Conservation (phyloP, 306 rosid genomes). For the Sophora flavescens region DNA sequence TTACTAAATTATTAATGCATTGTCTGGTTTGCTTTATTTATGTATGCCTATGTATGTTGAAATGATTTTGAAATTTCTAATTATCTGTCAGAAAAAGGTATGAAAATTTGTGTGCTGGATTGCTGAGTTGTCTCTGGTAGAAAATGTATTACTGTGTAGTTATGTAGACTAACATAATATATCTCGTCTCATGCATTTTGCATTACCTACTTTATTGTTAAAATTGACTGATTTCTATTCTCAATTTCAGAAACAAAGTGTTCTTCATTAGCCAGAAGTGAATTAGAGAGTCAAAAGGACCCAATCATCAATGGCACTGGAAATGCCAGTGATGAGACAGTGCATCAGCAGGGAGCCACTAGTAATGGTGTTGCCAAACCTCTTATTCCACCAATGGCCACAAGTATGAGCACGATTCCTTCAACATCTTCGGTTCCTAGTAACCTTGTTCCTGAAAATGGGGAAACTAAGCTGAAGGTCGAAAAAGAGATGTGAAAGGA, state of each 20-base stretch:
- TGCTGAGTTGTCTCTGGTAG: background rate
- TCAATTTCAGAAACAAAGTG: slow-evolving; percentile 78
- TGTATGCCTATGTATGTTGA: slow-evolving; percentile 10
- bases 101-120: background rate
- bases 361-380: slow-evolving; percentile 64
- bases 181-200: slow-evolving; percentile 18
- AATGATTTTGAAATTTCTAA: slow-evolving; percentile 39
- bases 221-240: slow-evolving; percentile 43
- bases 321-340: slow-evolving; percentile 54
- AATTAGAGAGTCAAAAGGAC: slow-evolving; percentile 65
- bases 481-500: slow-evolving; percentile 58
- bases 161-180: background rate
- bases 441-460: slow-evolving; percentile 65
- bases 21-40: background rate
- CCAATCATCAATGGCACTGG: slow-evolving; percentile 56
- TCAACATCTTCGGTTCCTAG: slow-evolving; percentile 48
- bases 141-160: slow-evolving; percentile 17
- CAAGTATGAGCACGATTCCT: slow-evolving; percentile 48
- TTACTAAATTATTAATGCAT: slow-evolving; percentile 24
- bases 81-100: background rate
- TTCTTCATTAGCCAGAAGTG: slow-evolving; percentile 80
- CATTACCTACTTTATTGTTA: slow-evolving; percentile 20
- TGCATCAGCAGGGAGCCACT: slow-evolving; percentile 51
- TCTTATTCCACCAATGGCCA: slow-evolving; percentile 47
- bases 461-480: slow-evolving; percentile 60